Evolutionary conservation across 1,139 yeast genomes (phyloP), one percentile per base, ranked within the genome.

Genomic region (Pichia sp.): DNA sequence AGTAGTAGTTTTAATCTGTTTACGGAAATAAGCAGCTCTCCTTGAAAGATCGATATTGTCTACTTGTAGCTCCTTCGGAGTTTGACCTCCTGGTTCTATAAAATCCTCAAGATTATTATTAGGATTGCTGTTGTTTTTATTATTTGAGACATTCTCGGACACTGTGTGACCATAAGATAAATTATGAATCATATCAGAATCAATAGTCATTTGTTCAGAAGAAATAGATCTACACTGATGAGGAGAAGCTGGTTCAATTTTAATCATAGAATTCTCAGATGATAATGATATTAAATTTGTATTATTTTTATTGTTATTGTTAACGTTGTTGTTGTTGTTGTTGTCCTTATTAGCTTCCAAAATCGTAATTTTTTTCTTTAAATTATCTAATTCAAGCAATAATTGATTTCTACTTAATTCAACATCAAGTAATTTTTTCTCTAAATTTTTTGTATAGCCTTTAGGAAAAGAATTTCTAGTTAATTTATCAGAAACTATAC

Each of bases 361-460:
- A 2, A 12, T 5, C 3, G 32, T 11, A 23, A 48, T 36, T 34
- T 47, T 51, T 32, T 49, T 43, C 42, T 48, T 54, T 27, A 58
- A 44, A 16, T 50, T 46, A 22, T 57, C 52, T 6, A 63, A 34
- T 37, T 63, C 63, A 9, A 60, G 26, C 42, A 66, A 58, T 39
- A 78, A 59, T 45, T 62, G 57, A 44, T 65, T 64, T 48, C 76
- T 70, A 53, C 76, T 82, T 39, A 77, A 75, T 57, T 83, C 89
- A 45, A 83, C 63, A 27, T 71, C 72, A 37, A 76, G 72, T 35
- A 84, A 68, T 55, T 76, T 78, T 45, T 70, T 71, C 57, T 84
- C 94, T 50, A 84, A 64, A 56, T 79, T 79, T 60, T 82, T 87
- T 0, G 94, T 84, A 56, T 84, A 82, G 0, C 89, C 87, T 56